Percentiles rank a stretch among this genome's conserved stretches.
Evolutionary conservation across 2,329 filamentous ascomycete species (phyloP).

Genomic region (Aureobasidium lini): DNA sequence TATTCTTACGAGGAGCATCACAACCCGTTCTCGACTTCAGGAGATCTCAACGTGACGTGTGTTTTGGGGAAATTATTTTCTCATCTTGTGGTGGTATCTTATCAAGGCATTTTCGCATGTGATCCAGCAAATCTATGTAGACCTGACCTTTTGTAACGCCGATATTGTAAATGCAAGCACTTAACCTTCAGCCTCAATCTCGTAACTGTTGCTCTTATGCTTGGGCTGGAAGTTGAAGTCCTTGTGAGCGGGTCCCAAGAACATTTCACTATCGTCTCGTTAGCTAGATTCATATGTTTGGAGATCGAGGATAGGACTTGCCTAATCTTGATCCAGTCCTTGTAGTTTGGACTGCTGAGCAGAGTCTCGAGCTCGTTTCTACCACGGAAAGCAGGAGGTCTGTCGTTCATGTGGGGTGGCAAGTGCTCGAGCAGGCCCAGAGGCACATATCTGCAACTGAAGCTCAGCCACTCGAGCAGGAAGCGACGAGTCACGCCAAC

Average conservation of each 20-base stretch:
- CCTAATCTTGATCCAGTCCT: conserved; percentile 99
- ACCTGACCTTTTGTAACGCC: not conserved
- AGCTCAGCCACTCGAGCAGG: conserved; percentile 91
- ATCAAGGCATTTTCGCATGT: not conserved
- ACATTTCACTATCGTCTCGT: conserved; percentile 70
- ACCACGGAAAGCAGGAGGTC: conserved; percentile 75
- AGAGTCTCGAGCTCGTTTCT: conserved; percentile 91
- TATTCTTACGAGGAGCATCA: too few relatives aligned
- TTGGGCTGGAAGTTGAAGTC: conserved; percentile 95
- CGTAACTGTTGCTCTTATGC: conserved; percentile 91
- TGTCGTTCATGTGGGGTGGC: conserved; percentile 80
- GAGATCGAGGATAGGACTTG: conserved; percentile 36
- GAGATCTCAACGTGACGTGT: too few relatives aligned
- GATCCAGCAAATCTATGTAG: not conserved
- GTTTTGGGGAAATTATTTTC: not conserved
- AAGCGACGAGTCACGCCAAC: conserved; percentile 87
- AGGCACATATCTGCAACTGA: conserved; percentile 85
- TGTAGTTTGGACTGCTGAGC: conserved; percentile 81
- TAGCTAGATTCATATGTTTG: not conserved
- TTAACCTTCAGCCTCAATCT: conserved; percentile 65
- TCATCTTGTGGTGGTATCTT: not conserved
- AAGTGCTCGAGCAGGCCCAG: conserved; percentile 81
- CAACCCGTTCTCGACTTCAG: too few relatives aligned
- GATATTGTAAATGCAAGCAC: not conserved
- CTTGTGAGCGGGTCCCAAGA: conserved; percentile 80